A percentile compares a stretch with the other conserved stretches of the same genome.
Evolutionary conservation across 352 stramenopile genomes (phyloP).

Genomic region (Phytophthora citricola): DNA sequence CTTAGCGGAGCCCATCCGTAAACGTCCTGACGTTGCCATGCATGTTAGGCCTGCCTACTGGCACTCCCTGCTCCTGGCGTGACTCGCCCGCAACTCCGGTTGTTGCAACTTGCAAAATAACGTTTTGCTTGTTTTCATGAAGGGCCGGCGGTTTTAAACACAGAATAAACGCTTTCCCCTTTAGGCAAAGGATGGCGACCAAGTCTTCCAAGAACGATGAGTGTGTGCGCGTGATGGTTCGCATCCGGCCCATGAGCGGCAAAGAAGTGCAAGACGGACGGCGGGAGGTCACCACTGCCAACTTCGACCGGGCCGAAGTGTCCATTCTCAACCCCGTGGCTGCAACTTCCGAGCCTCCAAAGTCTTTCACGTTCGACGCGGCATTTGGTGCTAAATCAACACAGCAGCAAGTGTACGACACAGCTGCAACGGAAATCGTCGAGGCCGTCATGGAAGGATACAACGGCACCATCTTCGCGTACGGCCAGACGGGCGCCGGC

Average conservation of each 20-base stretch:
- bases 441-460: slow-evolving; percentile 91
- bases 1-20: too few species aligned
- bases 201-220: slow-evolving; percentile 84
- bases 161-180: neutral
- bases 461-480: slow-evolving; percentile 93
- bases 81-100: too few species aligned
- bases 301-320: slow-evolving; percentile 92
- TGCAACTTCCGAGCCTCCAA: slow-evolving; percentile 80
- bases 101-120: too few species aligned
- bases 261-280: slow-evolving; percentile 96
- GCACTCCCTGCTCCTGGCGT: too few species aligned
- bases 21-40: too few species aligned
- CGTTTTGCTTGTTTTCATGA: neutral
- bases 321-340: slow-evolving; percentile 87
- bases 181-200: slow-evolving; percentile 33
- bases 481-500: slow-evolving; percentile 92
- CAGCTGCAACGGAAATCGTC: slow-evolving; percentile 90
- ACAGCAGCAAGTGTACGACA: slow-evolving; percentile 95
- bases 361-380: slow-evolving; percentile 98
- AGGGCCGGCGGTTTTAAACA: slow-evolving; percentile 21
- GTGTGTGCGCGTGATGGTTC: slow-evolving; percentile 96
- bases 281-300: slow-evolving; percentile 77
- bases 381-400: slow-evolving; percentile 94
- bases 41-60: too few species aligned
- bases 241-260: slow-evolving; percentile 94